Conservation (phyloP, 1,284 basidiomycete genomes). For the Nidula niveotomentosa region DNA sequence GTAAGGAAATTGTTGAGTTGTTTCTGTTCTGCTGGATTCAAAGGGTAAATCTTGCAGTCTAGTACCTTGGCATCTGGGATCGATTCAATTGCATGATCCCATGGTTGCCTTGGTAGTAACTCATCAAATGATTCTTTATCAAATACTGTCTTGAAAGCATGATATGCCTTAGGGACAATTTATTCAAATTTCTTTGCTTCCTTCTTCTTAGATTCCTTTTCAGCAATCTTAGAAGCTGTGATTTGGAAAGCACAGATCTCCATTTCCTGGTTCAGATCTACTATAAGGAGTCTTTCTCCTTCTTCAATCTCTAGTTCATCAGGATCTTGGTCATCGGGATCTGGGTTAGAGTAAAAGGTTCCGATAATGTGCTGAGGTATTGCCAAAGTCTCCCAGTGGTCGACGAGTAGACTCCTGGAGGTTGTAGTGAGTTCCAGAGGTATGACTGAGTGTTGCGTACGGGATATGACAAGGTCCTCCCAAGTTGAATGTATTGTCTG, state of each 20-base stretch:
- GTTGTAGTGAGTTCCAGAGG: no score
- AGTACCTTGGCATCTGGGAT: slow-evolving; percentile 12
- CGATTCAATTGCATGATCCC: slow-evolving; percentile 29
- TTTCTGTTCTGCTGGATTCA: slow-evolving; percentile 21
- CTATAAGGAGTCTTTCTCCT: no score
- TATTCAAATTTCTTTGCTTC: slow-evolving; percentile 1
- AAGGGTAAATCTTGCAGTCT: slow-evolving; percentile 23
- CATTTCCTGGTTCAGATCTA: not conserved
- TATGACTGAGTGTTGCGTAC: no score
- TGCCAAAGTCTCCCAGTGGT: no score
- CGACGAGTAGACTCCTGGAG: no score
- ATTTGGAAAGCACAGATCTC: not conserved
- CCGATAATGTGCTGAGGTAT: no score
- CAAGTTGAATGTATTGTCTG: no score
- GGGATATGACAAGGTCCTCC: no score
- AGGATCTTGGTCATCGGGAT: no score
- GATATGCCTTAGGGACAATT: slow-evolving; percentile 2
- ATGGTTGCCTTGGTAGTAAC: slow-evolving; percentile 15
- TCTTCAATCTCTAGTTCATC: not conserved
- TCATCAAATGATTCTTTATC: slow-evolving; percentile 16
- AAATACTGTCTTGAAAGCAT: no score
- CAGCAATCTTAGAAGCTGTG: not conserved
- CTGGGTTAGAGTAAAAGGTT: slow-evolving; percentile 4
- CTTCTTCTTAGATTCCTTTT: not conserved
- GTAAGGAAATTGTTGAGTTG: slow-evolving; percentile 27